A percentile compares a stretch with the other conserved stretches of the same genome.
phyloP scores from a whole-genome alignment of 2,329 filamentous ascomycete species.

The Aspergillaceae sp. region DNA sequence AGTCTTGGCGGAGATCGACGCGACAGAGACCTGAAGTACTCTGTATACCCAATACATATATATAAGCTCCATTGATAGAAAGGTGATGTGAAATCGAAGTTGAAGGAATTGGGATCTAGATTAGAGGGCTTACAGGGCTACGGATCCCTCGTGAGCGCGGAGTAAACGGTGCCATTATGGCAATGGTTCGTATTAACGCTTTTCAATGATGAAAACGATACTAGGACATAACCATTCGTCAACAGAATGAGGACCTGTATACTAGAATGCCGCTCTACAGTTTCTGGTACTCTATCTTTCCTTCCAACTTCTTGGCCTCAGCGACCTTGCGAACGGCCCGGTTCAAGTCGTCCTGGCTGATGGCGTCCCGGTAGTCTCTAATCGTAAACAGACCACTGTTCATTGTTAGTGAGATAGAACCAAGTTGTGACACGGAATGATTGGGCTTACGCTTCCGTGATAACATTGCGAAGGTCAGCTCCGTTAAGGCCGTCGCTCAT shows the following conservation, averaged over 20 bases:
- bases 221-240: slow-evolving; percentile 9
- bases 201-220: slow-evolving; percentile 2
- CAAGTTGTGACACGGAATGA: not conserved
- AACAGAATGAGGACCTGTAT: slow-evolving; percentile 1
- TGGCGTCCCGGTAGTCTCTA: slow-evolving; percentile 91
- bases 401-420: slow-evolving; percentile 10
- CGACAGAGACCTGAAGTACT: too few relatives aligned
- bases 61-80: too few relatives aligned
- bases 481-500: slow-evolving; percentile 99
- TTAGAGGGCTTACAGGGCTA: too few relatives aligned
- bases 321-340: slow-evolving; percentile 96
- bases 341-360: slow-evolving; percentile 99
- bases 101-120: too few relatives aligned
- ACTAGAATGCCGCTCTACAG: slow-evolving; percentile 47
- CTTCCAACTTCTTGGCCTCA: slow-evolving; percentile 96
- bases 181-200: slow-evolving; percentile 1
- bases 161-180: too few relatives aligned
- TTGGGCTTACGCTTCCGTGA: slow-evolving; percentile 84
- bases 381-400: slow-evolving; percentile 85
- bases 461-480: slow-evolving; percentile 92
- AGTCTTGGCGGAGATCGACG: too few relatives aligned
- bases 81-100: too few relatives aligned
- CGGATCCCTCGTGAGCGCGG: too few relatives aligned
- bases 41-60: too few relatives aligned
- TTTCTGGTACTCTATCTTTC: slow-evolving; percentile 97